Evolutionary conservation across 2,329 filamentous ascomycete species (phyloP).

Genomic region (Seiridium cupressi): DNA sequence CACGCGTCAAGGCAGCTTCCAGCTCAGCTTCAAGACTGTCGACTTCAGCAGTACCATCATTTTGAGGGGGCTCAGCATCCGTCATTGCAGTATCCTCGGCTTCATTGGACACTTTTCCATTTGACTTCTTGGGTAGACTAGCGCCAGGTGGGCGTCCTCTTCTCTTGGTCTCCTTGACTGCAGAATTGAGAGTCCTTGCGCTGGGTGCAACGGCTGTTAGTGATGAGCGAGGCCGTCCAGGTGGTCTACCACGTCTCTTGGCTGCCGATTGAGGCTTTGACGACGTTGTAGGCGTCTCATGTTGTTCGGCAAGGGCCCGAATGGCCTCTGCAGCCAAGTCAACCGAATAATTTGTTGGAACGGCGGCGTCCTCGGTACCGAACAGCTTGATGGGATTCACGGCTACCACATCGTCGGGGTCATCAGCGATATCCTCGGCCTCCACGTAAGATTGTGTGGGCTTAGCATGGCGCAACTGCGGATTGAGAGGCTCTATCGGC

Average conservation of each 20-base stretch:
- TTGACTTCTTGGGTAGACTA: slow-evolving; percentile 21
- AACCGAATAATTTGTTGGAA: slow-evolving; percentile 27
- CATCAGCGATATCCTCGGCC: slow-evolving; percentile 42
- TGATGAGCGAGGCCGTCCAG: slow-evolving; percentile 23
- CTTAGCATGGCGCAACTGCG: slow-evolving; percentile 50
- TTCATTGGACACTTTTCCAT: slow-evolving; percentile 21
- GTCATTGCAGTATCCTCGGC: slow-evolving; percentile 24
- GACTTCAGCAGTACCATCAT: slow-evolving; percentile 17
- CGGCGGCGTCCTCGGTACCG: slow-evolving; percentile 1
- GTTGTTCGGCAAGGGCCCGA: slow-evolving; percentile 23
- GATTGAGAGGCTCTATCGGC: slow-evolving; percentile 42
- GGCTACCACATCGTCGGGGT: slow-evolving; percentile 38
- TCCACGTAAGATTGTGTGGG: slow-evolving; percentile 51
- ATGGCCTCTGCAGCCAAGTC: slow-evolving; percentile 39
- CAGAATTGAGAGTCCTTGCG: neutral
- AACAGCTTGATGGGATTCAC: slow-evolving; percentile 11
- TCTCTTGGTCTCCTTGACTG: slow-evolving; percentile 16
- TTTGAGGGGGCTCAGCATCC: slow-evolving; percentile 14
- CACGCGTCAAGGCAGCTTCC: slow-evolving; percentile 26
- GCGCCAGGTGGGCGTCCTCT: slow-evolving; percentile 25
- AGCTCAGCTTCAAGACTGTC: slow-evolving; percentile 34
- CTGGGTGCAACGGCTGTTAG: neutral
- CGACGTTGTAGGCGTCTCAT: neutral
- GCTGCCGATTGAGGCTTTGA: slow-evolving; percentile 18
- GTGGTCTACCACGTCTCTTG: slow-evolving; percentile 27